Percentiles rank a stretch among this genome's conserved stretches.
phyloP scores from a whole-genome alignment of 108 stramenopile species.

The Aureococcus anophagefferens region DNA sequence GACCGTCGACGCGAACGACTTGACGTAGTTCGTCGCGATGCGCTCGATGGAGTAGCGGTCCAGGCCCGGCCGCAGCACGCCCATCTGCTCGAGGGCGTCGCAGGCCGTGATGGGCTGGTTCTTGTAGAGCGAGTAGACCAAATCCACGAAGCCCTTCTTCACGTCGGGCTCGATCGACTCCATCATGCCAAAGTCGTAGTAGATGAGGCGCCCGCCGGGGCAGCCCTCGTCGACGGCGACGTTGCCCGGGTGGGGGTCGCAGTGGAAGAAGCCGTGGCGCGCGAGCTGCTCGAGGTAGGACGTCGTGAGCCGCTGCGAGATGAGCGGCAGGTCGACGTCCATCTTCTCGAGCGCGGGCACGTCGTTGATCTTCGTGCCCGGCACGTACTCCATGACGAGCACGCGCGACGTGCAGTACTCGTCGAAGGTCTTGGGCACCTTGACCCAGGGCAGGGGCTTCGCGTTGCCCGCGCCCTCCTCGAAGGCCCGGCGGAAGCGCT shows the following conservation, averaged over 20 bases:
- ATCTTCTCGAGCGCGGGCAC: constrained; percentile 20
- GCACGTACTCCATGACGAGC: constrained; percentile 82
- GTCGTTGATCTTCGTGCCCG: constrained; percentile 89
- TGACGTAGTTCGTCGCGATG: constrained; percentile 86
- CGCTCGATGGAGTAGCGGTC: constrained; percentile 92
- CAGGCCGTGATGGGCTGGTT: constrained; percentile 75
- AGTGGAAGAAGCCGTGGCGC: constrained; percentile 84
- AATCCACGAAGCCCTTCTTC: constrained; percentile 72
- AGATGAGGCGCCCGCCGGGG: constrained; percentile 68
- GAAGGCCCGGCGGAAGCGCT: constrained; percentile 54
- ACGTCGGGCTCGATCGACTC: constrained; percentile 69
- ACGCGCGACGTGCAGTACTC: constrained; percentile 75
- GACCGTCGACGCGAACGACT: constrained; percentile 63
- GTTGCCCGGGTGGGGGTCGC: constrained; percentile 64
- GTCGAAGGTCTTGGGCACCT: constrained; percentile 71
- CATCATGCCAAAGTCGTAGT: constrained; percentile 99
- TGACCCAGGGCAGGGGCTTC: constrained; percentile 60
- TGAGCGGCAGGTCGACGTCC: constrained; percentile 17
- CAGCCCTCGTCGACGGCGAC: constrained; percentile 69
- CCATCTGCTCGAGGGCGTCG: constrained; percentile 81
- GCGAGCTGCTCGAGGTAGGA: constrained; percentile 87
- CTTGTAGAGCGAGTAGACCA: constrained; percentile 81
- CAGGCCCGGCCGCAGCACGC: constrained; percentile 74
- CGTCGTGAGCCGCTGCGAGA: constrained; percentile 37
- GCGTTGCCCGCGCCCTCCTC: not conserved